Base-by-base conservation (phyloP, 352 stramenopile genomes). In the Globisporangium carolinianum region DNA sequence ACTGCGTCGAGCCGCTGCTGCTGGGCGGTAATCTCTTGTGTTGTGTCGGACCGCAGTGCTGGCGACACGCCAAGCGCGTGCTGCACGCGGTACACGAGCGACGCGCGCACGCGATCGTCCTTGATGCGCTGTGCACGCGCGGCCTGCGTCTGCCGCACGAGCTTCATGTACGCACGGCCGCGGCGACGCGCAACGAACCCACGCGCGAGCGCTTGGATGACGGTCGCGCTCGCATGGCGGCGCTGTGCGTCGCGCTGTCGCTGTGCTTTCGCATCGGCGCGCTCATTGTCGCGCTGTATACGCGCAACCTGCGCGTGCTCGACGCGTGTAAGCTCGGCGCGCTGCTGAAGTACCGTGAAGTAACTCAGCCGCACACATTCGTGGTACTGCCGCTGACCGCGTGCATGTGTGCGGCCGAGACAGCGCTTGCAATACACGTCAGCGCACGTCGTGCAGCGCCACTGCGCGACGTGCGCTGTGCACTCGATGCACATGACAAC, bases 401-500 rank as follows among this genome's bases (percentile, higher is more conserved):
- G 87, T 7, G 69, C 71, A 45, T 91, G 79, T 12, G 72, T 68
- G 9, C 58, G 58, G 7, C 72, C 75, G 50, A 91, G 61, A 37
- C 81, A 91, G 4, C 79, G 69, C 60, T 91, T 91, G 63, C 81
- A 91, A 55, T 75, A 91, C 5, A 72, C 63, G 36, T 91, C 81
- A 12, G 76, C 55, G 46, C 81, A 91, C 4, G 72, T 73, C 18
- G 80, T 66, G 47, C 81, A 91, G 6, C 65, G 61, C 81, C 81
- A 91, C 62, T 91, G 81, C 10, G 76, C 81, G 6, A 82, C 79
- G 37, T 71, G 68, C 5, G 64, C 50, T 4, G 71, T 68, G 47
- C 81, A 91, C 46, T 89, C 77, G 17, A 69, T 55, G 47, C 81
- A 91, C 69, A 86, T 84, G 2, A 91, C 76, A 8, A 91, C 79